Evolutionary conservation across 2,329 filamentous ascomycete genomes (phyloP).

Genomic region (Aspergillus floridensis): DNA sequence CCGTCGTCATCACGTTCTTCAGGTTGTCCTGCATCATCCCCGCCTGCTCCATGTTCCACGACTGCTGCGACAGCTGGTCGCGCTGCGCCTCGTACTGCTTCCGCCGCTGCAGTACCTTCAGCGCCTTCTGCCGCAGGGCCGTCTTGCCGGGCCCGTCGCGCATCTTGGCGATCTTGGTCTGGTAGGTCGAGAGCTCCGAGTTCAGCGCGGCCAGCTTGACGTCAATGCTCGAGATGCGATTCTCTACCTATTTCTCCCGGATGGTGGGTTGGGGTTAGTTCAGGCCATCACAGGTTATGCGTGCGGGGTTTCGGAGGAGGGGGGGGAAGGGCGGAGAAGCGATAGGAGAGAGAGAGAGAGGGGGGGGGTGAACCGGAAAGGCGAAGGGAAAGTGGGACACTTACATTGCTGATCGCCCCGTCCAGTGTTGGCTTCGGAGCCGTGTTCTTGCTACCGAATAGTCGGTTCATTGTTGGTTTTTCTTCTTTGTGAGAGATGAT

Average conservation of each 20-base stretch:
- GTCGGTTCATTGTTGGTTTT: slow-evolving; percentile 73
- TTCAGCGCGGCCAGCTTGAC: slow-evolving; percentile 92
- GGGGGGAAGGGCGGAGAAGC: slow-evolving; percentile 14
- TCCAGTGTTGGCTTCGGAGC: slow-evolving; percentile 86
- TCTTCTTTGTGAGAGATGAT: not conserved
- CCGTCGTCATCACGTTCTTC: slow-evolving; percentile 97
- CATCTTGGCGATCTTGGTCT: slow-evolving; percentile 85
- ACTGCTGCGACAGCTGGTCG: slow-evolving; percentile 88
- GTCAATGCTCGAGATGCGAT: slow-evolving; percentile 80
- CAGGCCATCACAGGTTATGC: not conserved
- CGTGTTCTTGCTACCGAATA: slow-evolving; percentile 86
- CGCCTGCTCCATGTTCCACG: slow-evolving; percentile 99
- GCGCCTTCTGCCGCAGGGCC: slow-evolving; percentile 88
- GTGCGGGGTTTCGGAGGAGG: slow-evolving; percentile 5
- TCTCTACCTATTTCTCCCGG: slow-evolving; percentile 60
- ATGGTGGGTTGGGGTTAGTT: not conserved
- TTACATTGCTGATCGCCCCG: slow-evolving; percentile 76
- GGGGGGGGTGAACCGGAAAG: not conserved
- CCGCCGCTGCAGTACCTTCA: slow-evolving; percentile 88
- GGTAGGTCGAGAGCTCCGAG: slow-evolving; percentile 83
- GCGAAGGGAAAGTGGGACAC: slow-evolving; percentile 12
- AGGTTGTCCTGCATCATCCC: slow-evolving; percentile 98
- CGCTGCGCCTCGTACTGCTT: slow-evolving; percentile 94
- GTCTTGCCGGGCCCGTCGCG: slow-evolving; percentile 91
- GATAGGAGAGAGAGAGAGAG: slow-evolving; percentile 10